Evolutionary conservation across 148 eudicot species (phyloP), one percentile per base, ranked within the genome.

Genomic region (Nyssa sinensis): DNA sequence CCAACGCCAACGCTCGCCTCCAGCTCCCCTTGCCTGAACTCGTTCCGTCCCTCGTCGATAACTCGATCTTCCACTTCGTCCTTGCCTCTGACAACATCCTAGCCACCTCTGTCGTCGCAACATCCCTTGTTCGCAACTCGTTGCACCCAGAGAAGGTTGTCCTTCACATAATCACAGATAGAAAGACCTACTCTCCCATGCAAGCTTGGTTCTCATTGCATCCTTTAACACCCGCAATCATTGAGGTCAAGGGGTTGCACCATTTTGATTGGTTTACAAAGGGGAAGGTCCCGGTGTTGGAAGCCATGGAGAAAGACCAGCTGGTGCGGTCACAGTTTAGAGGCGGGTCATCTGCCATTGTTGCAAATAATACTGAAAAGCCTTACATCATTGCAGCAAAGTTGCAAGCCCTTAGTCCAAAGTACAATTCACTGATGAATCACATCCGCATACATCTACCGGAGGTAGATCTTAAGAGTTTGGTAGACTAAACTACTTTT

Each of bases 191-290:
- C 75, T 83, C 90, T 1, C 94, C 98, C 3, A 92, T 95, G 98
- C 98, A 92, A 72, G 98, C 96, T 58, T 95, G 98, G 98, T 95
- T 95, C 66, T 90, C 98, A 0, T 75, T 95, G 66, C 92, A 92
- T 73, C 87, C 91, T 55, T 66, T 89, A 70, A 75, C 75, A 7
- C 98, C 96, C 0, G 96, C 93, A 30, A 79, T 90, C 69, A 81
- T 90, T 78, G 98, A 93, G 87, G 97, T 95, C 10, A 95, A 92
- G 81, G 94, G 90, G 14, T 70, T 92, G 86, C 92, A 94, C 72
- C 97, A 94, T 58, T 94, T 94, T 74, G 98, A 94, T 68, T 94
- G 98, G 98, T 87, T 94, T 49, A 81, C 91, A 23, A 92, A 88
- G 75, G 98, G 97, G 62, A 94, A 92, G 78, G 89, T 92, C 69